Percentiles rank a stretch among this genome's conserved stretches.
These are phyloP conservation scores for Clonostachys solani DNA, from an alignment of 2,329 filamentous ascomycete species.

Conservation along the genomic window DNA sequence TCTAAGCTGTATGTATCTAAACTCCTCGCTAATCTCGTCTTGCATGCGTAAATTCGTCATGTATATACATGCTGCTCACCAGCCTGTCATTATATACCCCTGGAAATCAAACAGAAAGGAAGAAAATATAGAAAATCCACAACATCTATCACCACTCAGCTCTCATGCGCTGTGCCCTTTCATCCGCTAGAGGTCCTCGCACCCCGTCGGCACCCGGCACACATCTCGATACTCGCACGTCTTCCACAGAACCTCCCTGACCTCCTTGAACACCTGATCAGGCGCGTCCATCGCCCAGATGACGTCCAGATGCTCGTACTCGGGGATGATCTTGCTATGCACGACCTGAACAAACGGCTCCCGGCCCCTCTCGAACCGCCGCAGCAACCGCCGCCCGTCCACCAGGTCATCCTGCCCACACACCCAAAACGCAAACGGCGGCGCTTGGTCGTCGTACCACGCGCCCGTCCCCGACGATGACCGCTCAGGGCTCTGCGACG, in stretches of 20 bases:
- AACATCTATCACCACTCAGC: not conserved
- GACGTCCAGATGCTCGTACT: slow-evolving; percentile 91
- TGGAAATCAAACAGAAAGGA: not conserved
- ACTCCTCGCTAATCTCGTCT: not conserved
- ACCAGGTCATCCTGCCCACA: slow-evolving; percentile 80
- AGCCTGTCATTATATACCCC: not conserved
- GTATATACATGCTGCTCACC: not conserved
- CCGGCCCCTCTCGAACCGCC: slow-evolving; percentile 68
- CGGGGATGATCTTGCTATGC: slow-evolving; percentile 76
- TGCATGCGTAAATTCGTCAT: not conserved
- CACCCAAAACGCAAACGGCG: slow-evolving; percentile 86
- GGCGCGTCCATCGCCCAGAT: slow-evolving; percentile 91
- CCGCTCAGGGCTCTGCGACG: not conserved
- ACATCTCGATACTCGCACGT: slow-evolving; percentile 53
- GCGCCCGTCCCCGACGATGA: slow-evolving; percentile 48
- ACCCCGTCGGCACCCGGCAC: slow-evolving; percentile 63
- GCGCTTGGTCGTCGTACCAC: slow-evolving; percentile 78
- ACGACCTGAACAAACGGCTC: slow-evolving; percentile 81
- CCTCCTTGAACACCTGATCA: slow-evolving; percentile 76
- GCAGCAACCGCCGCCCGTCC: slow-evolving; percentile 71
- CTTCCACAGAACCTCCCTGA: slow-evolving; percentile 80
- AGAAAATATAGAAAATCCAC: not conserved
- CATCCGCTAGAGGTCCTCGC: slow-evolving; percentile 38
- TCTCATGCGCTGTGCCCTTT: not conserved
- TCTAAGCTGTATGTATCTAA: not conserved